Evolutionary conservation across 129 eudicot species (phyloP).

Genomic region (Centrapalus pauciflorus): DNA sequence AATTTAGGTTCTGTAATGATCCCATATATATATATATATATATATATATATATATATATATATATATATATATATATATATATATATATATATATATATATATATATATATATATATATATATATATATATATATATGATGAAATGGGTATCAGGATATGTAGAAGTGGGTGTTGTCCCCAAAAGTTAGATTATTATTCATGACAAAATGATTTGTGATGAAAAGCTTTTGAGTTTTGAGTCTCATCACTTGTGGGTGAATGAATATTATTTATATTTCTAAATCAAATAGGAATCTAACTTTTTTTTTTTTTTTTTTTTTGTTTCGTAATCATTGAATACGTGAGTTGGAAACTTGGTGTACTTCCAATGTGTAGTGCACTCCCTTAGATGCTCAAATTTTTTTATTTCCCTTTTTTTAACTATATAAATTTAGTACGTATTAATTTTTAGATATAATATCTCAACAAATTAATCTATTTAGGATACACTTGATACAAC

Average conservation of each 20-base stretch:
- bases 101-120: no score
- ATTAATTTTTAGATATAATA: no score
- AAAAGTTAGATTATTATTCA: not conserved
- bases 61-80: no score
- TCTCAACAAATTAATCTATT: no score
- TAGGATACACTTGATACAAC: no score
- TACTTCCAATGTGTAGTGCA: slow-evolving; percentile 25
- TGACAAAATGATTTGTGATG: slow-evolving; percentile 15
- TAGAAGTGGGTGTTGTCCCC: slow-evolving; percentile 12
- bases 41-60: no score
- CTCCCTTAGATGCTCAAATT: slow-evolving; percentile 19
- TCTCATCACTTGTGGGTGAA: not conserved
- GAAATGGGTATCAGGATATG: not conserved
- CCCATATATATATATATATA: no score
- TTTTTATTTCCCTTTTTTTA: not conserved
- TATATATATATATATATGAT: not conserved
- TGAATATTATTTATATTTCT: not conserved
- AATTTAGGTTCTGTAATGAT: no score
- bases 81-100: no score
- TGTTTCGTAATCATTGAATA: not conserved
- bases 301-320: no score
- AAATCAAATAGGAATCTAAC: not conserved
- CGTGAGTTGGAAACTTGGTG: not conserved
- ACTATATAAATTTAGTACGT: no score
- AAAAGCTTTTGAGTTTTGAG: slow-evolving; percentile 14